Evolutionary conservation across 768 basidiomycete species (phyloP).

Genomic region (Termitomyces sp.): DNA sequence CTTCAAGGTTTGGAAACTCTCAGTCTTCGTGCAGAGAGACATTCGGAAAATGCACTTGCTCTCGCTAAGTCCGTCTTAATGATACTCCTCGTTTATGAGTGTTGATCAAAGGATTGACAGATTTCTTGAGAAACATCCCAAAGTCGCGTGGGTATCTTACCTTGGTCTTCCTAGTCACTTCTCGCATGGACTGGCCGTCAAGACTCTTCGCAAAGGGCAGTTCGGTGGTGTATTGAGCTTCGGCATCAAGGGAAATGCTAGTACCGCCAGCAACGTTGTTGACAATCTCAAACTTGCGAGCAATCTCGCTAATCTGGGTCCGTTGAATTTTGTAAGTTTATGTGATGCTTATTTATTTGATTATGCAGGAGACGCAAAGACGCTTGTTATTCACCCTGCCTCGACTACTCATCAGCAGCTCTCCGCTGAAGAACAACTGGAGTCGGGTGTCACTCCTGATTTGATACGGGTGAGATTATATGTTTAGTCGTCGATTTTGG

Average conservation of each 20-base stretch:
- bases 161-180: slow-evolving; percentile 64
- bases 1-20: slow-evolving; percentile 59
- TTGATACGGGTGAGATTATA: slow-evolving; percentile 46
- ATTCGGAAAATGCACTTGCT: slow-evolving; percentile 67
- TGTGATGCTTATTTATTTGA: neutral
- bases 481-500: neutral
- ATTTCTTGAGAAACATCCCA: slow-evolving; percentile 10
- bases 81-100: too few species aligned
- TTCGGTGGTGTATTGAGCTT: slow-evolving; percentile 80
- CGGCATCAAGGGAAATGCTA: slow-evolving; percentile 61
- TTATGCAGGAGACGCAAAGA: slow-evolving; percentile 62
- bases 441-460: slow-evolving; percentile 70
- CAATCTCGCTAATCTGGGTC: slow-evolving; percentile 62
- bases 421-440: slow-evolving; percentile 53
- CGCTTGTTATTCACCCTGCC: slow-evolving; percentile 76
- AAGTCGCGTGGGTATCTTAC: slow-evolving; percentile 77
- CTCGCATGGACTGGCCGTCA: slow-evolving; percentile 56
- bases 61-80: slow-evolving; percentile 46
- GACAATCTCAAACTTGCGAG: slow-evolving; percentile 72
- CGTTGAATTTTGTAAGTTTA: neutral
- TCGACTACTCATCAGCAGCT: slow-evolving; percentile 80
- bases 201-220: slow-evolving; percentile 49
- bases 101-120: neutral
- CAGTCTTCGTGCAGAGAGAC: slow-evolving; percentile 66
- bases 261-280: slow-evolving; percentile 57